Conservation (phyloP, 1,284 basidiomycete genomes). For the Inonotus hispidus region DNA sequence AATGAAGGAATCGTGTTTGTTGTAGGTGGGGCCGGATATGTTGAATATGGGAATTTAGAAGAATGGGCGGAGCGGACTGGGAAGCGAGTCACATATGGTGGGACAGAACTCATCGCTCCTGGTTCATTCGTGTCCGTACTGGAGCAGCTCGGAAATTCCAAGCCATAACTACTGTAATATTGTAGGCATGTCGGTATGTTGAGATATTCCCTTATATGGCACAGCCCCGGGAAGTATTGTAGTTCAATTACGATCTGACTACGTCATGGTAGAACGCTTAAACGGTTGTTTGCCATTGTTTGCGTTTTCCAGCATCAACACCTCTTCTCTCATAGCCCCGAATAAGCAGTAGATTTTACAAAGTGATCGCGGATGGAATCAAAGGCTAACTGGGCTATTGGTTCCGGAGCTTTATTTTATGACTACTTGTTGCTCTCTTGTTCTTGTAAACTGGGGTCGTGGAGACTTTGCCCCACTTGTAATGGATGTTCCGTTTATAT, state of each 20-base stretch:
- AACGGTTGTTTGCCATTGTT: not conserved
- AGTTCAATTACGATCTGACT: not conserved
- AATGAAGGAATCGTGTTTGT: conserved; percentile 90
- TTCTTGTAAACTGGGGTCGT: not conserved
- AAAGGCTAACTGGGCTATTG: too few species aligned
- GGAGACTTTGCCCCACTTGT: not conserved
- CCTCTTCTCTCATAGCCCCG: not conserved
- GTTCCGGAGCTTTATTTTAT: too few species aligned
- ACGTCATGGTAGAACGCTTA: not conserved
- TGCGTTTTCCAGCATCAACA: not conserved
- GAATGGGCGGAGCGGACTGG: conserved; percentile 83
- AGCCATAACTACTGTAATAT: not conserved
- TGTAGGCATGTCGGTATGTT: not conserved
- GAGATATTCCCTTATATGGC: not conserved
- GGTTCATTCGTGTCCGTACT: conserved; percentile 75
- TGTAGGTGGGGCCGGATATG: conserved; percentile 95
- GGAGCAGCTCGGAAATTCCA: conserved; percentile 52
- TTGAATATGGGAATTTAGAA: conserved; percentile 94
- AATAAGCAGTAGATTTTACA: not conserved
- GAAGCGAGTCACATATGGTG: conserved; percentile 89
- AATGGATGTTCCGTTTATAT: not conserved
- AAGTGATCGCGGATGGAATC: too few species aligned
- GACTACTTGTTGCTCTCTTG: not conserved
- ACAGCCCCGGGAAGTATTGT: not conserved
- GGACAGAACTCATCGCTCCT: conserved; percentile 93